A percentile compares a stretch with the other conserved stretches of the same genome.
Evolutionary conservation across 1,284 basidiomycete species (phyloP).

Genomic region (Ceratobasidium sp.): DNA sequence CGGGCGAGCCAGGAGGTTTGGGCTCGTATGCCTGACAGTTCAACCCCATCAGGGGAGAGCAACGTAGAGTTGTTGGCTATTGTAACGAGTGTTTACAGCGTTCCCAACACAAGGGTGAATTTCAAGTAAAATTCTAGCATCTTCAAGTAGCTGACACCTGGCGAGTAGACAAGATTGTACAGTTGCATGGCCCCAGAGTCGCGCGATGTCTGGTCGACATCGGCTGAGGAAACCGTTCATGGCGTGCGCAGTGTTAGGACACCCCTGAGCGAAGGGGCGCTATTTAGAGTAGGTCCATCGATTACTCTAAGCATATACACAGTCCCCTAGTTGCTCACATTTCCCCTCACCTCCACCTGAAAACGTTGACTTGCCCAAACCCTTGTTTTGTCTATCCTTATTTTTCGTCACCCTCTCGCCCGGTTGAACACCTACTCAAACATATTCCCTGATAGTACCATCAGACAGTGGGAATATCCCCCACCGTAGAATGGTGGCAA

Average conservation of each 20-base stretch:
- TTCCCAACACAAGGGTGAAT: not conserved
- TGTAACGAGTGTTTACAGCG: not conserved
- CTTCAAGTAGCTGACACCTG: not conserved
- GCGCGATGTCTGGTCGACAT: conserved; percentile 37
- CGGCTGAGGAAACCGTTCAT: conserved; percentile 29
- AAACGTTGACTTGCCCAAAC: not conserved
- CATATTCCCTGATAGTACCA: conserved; percentile 18
- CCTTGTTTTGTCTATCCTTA: not conserved
- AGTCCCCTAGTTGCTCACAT: not conserved
- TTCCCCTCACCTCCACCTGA: not conserved
- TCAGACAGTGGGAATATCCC: conserved; percentile 25
- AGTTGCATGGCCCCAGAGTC: conserved; percentile 43
- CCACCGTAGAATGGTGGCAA: conserved; percentile 41
- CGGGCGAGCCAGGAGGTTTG: conserved; percentile 27
- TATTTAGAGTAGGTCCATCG: conserved; percentile 26
- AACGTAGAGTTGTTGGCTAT: conserved; percentile 42
- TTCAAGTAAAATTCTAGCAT: not conserved
- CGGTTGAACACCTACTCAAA: not conserved
- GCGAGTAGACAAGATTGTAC: conserved; percentile 20
- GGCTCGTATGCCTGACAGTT: conserved; percentile 39
- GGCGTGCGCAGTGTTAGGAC: conserved; percentile 18
- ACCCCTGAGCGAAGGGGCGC: conserved; percentile 29
- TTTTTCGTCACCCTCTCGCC: not conserved
- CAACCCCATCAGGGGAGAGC: conserved; percentile 27
- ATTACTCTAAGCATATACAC: not conserved